A percentile compares a stretch with the other conserved stretches of the same genome.
Evolutionary conservation across 148 eudicot species (phyloP).

Genomic region (Vaccinium darrowii): DNA sequence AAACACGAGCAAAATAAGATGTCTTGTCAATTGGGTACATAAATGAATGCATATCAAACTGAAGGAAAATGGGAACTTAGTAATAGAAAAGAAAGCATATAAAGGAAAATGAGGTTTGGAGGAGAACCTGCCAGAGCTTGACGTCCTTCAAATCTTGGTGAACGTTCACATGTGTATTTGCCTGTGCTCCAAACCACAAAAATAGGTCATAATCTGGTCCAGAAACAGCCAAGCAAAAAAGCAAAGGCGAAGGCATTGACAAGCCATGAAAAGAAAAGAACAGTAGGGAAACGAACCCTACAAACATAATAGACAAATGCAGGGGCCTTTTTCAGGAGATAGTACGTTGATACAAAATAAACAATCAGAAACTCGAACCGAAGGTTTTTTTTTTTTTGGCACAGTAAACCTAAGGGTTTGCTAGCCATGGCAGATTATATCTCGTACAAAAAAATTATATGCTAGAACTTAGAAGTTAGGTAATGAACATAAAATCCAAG

Average conservation of each 20-base stretch:
- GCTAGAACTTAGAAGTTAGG: neutral
- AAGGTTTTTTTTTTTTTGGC: neutral
- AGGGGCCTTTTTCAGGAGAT: neutral
- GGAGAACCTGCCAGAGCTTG: constrained; percentile 91
- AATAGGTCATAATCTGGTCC: constrained; percentile 1
- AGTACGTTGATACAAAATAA: neutral
- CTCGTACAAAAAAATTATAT: neutral
- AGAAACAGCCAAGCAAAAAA: neutral
- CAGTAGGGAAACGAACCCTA: neutral
- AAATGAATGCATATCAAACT: neutral
- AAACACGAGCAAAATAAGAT: constrained; percentile 2
- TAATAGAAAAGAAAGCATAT: neutral
- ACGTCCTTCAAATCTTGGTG: constrained; percentile 93
- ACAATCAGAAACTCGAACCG: neutral
- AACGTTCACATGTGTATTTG: constrained; percentile 93
- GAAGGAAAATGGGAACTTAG: neutral
- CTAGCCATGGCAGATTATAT: neutral
- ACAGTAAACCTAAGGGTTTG: neutral
- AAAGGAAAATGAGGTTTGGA: neutral
- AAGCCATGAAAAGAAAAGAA: neutral
- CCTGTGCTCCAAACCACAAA: constrained; percentile 47
- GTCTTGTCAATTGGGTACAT: neutral
- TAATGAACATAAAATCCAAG: neutral
- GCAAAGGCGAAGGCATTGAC: neutral
- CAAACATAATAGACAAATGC: neutral